Percentiles rank a stretch among this genome's conserved stretches.
These are phyloP conservation scores for Boletus sp. DNA, from an alignment of 1,284 basidiomycete genomes.

Conservation along the genomic window DNA sequence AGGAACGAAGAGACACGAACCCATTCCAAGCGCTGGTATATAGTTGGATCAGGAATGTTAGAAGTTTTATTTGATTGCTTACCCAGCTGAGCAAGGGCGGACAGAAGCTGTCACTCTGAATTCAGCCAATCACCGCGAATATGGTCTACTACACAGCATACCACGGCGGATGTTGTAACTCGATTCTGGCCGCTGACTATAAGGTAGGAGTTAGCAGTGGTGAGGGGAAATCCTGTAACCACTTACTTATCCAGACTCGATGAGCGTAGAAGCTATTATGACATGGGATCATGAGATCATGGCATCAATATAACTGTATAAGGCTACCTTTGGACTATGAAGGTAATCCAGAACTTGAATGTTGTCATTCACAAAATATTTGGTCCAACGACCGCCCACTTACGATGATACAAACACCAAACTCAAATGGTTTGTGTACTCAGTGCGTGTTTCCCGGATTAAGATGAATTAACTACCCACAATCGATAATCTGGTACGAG, in stretches of 20 bases:
- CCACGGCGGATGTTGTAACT: slow-evolving; percentile 17
- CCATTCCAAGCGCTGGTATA: slow-evolving; percentile 14
- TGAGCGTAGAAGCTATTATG: slow-evolving; percentile 25
- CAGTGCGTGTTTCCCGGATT: neutral
- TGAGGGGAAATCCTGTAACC: neutral
- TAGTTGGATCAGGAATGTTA: neutral
- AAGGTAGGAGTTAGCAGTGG: neutral
- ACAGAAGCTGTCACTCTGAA: slow-evolving; percentile 4
- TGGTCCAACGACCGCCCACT: neutral
- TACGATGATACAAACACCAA: neutral
- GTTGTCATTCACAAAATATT: neutral
- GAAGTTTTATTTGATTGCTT: neutral
- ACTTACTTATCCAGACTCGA: slow-evolving; percentile 31
- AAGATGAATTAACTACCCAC: slow-evolving; percentile 1
- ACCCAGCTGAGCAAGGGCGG: slow-evolving; percentile 16
- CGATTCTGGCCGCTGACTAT: slow-evolving; percentile 24
- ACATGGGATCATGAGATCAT: neutral
- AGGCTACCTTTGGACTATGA: slow-evolving; percentile 19
- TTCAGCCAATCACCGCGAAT: neutral
- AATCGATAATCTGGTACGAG: neutral
- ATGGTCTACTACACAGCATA: neutral
- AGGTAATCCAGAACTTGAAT: slow-evolving; percentile 16
- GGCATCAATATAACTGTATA: neutral
- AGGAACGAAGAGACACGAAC: slow-evolving; percentile 11
- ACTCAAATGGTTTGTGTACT: neutral